Conservation (phyloP, 768 basidiomycete species). For the Lentinus tigrinus region DNA sequence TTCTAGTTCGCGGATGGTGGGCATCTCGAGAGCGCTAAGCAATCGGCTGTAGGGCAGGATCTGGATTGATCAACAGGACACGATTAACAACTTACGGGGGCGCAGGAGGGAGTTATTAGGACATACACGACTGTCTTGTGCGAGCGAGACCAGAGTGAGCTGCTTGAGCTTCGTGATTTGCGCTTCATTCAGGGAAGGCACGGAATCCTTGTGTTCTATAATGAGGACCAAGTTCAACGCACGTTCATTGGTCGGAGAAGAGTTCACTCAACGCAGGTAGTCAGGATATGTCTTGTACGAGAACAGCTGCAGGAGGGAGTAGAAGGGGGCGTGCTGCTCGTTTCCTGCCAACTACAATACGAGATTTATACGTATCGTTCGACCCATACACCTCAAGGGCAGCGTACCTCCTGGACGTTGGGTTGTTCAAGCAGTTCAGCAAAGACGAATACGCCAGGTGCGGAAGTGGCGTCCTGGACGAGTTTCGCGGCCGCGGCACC, state of each 20-base stretch:
- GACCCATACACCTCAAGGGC: neutral
- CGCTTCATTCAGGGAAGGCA: constrained; percentile 66
- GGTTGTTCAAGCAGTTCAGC: constrained; percentile 81
- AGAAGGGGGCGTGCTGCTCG: constrained; percentile 61
- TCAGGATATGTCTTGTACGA: constrained; percentile 86
- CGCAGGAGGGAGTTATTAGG: neutral
- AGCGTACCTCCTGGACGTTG: constrained; percentile 79
- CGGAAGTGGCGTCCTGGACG: constrained; percentile 80
- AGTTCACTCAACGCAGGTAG: constrained; percentile 54
- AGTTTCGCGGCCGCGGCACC: constrained; percentile 92
- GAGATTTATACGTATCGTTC: neutral
- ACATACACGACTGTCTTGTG: constrained; percentile 72
- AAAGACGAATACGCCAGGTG: constrained; percentile 91
- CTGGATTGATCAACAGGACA: constrained; percentile 33
- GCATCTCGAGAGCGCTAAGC: constrained; percentile 67
- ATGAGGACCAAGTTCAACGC: neutral
- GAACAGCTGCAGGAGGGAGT: constrained; percentile 78
- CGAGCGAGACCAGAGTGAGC: constrained; percentile 85
- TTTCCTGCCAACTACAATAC: constrained; percentile 57
- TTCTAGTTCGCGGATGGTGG: constrained; percentile 84
- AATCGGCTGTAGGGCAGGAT: constrained; percentile 81
- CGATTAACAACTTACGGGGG: neutral
- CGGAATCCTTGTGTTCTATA: constrained; percentile 61
- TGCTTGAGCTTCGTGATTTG: constrained; percentile 91
- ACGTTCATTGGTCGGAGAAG: neutral